phyloP scores from a whole-genome alignment of 768 basidiomycete species.

The Termitomyces sp. region DNA sequence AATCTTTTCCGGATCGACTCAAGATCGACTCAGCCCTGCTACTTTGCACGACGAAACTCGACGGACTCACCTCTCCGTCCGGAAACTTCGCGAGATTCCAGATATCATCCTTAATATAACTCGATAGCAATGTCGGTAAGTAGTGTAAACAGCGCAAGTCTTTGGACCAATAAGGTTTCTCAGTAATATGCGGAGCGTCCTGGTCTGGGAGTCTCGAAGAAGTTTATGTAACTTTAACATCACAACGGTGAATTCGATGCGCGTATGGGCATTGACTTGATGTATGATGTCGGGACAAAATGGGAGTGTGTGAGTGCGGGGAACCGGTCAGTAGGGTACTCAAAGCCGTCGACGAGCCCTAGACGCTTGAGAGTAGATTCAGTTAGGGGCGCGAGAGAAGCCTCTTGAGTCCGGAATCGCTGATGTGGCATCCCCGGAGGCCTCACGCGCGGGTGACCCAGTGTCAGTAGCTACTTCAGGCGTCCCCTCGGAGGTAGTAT shows the following conservation, averaged over 20 bases:
- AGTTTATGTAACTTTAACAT: not conserved
- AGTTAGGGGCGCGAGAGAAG: not conserved
- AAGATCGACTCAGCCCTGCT: not conserved
- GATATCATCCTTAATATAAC: not conserved
- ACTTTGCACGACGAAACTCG: not conserved
- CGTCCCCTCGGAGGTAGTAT: not conserved
- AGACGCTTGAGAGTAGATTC: slow-evolving; percentile 6
- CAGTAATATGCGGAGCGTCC: not conserved
- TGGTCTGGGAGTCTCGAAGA: not conserved
- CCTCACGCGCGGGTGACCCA: not conserved
- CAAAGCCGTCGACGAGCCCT: slow-evolving; percentile 2
- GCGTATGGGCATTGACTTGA: not conserved
- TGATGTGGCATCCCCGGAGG: not conserved
- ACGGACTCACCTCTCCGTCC: too few species aligned
- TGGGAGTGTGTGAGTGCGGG: slow-evolving; percentile 12
- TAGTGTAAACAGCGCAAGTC: not conserved
- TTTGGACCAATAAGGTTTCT: not conserved
- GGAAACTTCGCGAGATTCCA: not conserved
- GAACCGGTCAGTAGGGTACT: slow-evolving; percentile 7
- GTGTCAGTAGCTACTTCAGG: not conserved
- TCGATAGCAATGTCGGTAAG: not conserved
- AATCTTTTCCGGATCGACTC: not conserved
- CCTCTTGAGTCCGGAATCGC: not conserved
- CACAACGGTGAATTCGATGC: not conserved
- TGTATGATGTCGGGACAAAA: not conserved